Conservation (phyloP, 208 protist genomes). For the Angomonas desouzai region DNA sequence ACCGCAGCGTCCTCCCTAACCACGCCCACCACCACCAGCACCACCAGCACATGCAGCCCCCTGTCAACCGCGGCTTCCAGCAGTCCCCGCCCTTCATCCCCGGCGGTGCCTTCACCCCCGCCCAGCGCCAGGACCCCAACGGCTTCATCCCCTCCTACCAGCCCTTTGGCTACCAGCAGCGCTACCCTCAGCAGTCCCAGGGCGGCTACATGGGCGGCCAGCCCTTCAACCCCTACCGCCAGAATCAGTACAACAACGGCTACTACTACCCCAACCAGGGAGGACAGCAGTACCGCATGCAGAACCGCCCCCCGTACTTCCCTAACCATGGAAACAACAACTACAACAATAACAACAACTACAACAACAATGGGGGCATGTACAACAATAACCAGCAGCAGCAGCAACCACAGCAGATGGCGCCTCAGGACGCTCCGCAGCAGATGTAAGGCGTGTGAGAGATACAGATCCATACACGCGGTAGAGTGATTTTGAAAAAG, state of each 20-base stretch:
- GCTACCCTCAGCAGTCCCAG: constrained; percentile 17
- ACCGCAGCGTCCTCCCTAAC: not conserved
- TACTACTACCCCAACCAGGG: constrained; percentile 21
- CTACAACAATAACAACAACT: constrained; percentile 4
- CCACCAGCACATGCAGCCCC: not conserved
- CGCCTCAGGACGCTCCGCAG: not conserved
- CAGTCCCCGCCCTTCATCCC: not conserved
- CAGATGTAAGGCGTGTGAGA: not conserved
- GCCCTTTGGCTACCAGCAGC: constrained; percentile 13
- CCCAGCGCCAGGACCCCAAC: not conserved
- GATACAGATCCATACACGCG: not conserved
- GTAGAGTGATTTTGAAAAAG: too few relatives aligned
- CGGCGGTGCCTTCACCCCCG: not conserved
- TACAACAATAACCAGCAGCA: not conserved
- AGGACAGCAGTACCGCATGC: constrained; percentile 15
- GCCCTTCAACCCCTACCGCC: constrained; percentile 14
- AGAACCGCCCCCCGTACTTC: constrained; percentile 8
- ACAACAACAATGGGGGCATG: not conserved
- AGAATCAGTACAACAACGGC: constrained; percentile 16
- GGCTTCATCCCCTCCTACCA: constrained; percentile 15
- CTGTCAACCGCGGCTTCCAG: not conserved
- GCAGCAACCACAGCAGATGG: not conserved
- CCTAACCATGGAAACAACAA: constrained; percentile 5
- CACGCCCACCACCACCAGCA: not conserved
- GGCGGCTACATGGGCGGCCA: not conserved